These are phyloP conservation scores for Schizophyllum commune DNA, from an alignment of 1,284 basidiomycete species.

Conservation along the genomic window DNA sequence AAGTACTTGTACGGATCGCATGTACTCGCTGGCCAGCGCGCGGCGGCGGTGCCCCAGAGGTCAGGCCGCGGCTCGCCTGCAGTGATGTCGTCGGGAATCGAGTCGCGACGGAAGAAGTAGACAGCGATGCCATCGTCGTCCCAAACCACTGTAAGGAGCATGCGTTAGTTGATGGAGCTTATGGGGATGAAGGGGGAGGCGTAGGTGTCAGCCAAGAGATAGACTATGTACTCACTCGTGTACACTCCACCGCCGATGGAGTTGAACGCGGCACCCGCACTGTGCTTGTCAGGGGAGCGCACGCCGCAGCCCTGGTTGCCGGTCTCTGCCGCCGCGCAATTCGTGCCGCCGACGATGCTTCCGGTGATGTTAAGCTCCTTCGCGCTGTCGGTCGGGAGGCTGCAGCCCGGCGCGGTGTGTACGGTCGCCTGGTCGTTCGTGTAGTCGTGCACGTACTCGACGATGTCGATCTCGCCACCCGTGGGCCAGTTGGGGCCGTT, in stretches of 20 bases:
- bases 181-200: no score
- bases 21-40: conserved; percentile 59
- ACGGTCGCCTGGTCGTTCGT: conserved; percentile 76
- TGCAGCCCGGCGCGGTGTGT: conserved; percentile 70
- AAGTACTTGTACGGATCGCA: conserved; percentile 77
- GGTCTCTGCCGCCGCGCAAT: conserved; percentile 61
- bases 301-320: conserved; percentile 70
- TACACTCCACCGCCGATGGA: conserved; percentile 72
- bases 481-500: conserved; percentile 64
- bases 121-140: conserved; percentile 65
- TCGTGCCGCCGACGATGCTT: conserved; percentile 53
- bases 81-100: conserved; percentile 70
- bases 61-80: conserved; percentile 60
- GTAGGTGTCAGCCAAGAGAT: not conserved
- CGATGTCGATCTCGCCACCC: conserved; percentile 79
- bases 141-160: conserved; percentile 56
- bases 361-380: conserved; percentile 48
- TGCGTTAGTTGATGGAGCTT: no score
- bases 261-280: conserved; percentile 67
- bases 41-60: conserved; percentile 70
- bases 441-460: conserved; percentile 77
- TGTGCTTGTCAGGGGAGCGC: conserved; percentile 41
- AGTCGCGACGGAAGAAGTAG: conserved; percentile 71
- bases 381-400: conserved; percentile 44
- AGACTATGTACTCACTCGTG: conserved; percentile 45